Base-by-base conservation (phyloP, 768 basidiomycete genomes). In the Kwoniella dejecticola region DNA sequence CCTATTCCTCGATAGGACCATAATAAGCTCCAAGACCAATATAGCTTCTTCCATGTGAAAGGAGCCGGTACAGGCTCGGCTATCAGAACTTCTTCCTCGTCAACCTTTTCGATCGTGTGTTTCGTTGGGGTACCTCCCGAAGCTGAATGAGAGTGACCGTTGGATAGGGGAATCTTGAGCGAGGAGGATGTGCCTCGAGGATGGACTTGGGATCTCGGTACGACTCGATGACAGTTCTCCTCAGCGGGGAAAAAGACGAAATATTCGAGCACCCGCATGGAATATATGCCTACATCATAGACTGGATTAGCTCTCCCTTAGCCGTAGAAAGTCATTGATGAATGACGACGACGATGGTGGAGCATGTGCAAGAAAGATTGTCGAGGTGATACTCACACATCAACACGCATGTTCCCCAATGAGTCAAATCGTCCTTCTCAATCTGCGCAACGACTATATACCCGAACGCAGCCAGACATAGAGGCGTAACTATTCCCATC, bases 1-100 rank as follows among this genome's bases (percentile, higher is more conserved):
- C 62, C 66, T 11, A 75, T 62, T 27, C 74, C 71, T 10, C 74
- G 52, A 2, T 52, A 53, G 2, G 71, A 70, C 58, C 67, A 71
- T 44, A 49, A 67, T 10, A 70, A 57, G 13, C 60, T 60, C 10
- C 24, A 31, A 2, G 67, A 62, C 74, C 74, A 75, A 23, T 52
- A 61, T 17, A 75, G 47, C 44, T 75, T 75, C 12, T 67, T 65
- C 26, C 60, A 38, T 0, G 69, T 75, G 52, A 60, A 63, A 10
- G 62, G 68, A 4, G 44, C 53, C 5, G 73, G 71, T 31, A 75
- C 50, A 8, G 66, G 65, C 48, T 75, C 73, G 10, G 64, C 46
- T 21, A 66, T 40, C 15, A 66, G 21, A 12, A 47, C 57, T 12
- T 38, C 56, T 3, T 23, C 24, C 13, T 56, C 42, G 11, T 45